Evolutionary conservation across 208 protist species (phyloP), one percentile per base, ranked within the genome.

Genomic region (Trypanosoma cruzi): DNA sequence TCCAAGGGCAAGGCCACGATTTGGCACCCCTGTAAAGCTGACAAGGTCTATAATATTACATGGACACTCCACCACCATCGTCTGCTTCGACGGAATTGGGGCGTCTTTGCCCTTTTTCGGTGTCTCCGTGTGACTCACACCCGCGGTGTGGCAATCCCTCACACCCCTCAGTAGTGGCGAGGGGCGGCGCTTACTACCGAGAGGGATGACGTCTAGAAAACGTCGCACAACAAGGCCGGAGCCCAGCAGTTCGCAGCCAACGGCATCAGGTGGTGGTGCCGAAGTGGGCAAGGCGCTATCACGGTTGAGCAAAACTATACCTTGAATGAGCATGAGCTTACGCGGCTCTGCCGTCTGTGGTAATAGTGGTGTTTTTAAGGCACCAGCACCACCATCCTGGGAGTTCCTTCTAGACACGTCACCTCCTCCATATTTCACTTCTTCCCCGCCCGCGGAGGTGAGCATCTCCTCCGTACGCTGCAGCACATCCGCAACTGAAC

Each of bases 1-100:
- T 2, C 85, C 85, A 22, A 88, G 50, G 4, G 85, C 81, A 14
- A 84, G 68, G 13, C 81, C 79, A n/a, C 71, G 71, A 59, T 83
- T 79, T 18, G 46, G 5, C 10, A 90, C 62, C 0, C 85, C 85
- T 0, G 85, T 86, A 42, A 90, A 76, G 29, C 69, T 57, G 4
- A 67, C 64, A 37, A 79, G 79, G 55, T 90, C 81, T 6, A 90
- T 61, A 31, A 87, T 42, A 6, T 66, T 74, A 34, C 71, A 84
- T 11, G 66, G 56, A 56, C 61, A 74, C 61, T 59, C 71, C n/a
- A 77, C 37, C 37, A 24, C 42, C n/a, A n/a, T n/a, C 29, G 10
- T 7, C 1, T 68, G 32, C 22, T 20, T 16, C 20, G 59, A 4
- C 32, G 48, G 8, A 59, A n/a, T n/a, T n/a, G n/a, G n/a, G n/a